These are phyloP conservation scores for Phaeodactylum tricornutum DNA, from an alignment of 108 stramenopile genomes.

Conservation along the genomic window DNA sequence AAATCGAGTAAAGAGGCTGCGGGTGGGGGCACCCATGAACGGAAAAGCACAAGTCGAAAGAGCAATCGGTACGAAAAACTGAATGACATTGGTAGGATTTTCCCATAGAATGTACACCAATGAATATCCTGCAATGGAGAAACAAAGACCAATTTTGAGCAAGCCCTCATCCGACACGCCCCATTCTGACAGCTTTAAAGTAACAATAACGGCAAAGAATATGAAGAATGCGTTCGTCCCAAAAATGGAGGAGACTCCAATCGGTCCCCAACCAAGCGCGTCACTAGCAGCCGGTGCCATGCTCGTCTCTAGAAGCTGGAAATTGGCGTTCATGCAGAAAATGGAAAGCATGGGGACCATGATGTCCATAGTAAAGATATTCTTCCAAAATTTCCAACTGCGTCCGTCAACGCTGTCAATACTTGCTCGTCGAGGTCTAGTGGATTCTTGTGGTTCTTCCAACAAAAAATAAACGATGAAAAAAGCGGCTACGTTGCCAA, in stretches of 20 bases:
- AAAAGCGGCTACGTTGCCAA: conserved; percentile 26
- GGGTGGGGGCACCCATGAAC: not conserved
- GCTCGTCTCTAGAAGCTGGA: conserved; percentile 64
- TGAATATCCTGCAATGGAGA: conserved; percentile 5
- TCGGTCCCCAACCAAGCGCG: conserved; percentile 53
- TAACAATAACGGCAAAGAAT: conserved; percentile 27
- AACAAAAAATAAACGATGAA: conserved; percentile 33
- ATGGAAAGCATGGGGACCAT: conserved; percentile 46
- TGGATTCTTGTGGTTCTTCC: conserved; percentile 31
- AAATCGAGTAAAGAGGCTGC: not conserved
- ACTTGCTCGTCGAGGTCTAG: too few species aligned
- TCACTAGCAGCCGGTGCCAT: conserved; percentile 49
- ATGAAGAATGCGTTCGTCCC: conserved; percentile 45
- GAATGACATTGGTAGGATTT: not conserved
- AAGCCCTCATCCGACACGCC: conserved; percentile 7
- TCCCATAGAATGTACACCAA: conserved; percentile 10
- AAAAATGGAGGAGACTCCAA: conserved; percentile 38
- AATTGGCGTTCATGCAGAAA: conserved; percentile 54
- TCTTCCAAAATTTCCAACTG: not conserved
- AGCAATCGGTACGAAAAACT: not conserved
- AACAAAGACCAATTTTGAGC: conserved; percentile 2
- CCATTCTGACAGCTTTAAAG: conserved; percentile 8
- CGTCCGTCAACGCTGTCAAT: not conserved
- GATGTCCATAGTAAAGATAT: conserved; percentile 10
- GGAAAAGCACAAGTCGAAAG: not conserved